Evolutionary conservation across 805 yeast species (phyloP).

Genomic region (Ogataea paraovalis): DNA sequence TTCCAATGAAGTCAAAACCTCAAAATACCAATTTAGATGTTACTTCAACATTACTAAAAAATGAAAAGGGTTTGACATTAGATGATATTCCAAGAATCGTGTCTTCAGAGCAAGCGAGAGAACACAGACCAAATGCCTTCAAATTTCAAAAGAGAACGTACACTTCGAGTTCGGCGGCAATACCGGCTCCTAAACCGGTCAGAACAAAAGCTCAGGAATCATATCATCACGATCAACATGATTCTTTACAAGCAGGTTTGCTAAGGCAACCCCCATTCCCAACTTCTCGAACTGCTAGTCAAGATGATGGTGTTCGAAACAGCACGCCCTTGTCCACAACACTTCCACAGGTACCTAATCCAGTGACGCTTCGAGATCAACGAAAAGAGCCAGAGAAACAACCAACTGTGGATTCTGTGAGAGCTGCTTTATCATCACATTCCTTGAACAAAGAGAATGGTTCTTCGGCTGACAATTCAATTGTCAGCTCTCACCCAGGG

Average conservation of each 20-base stretch:
- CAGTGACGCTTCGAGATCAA: not conserved
- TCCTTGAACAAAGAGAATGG: not conserved
- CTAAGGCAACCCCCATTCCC: not conserved
- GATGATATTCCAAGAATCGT: conserved; percentile 97
- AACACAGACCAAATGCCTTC: conserved; percentile 87
- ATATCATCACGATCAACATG: conserved; percentile 1
- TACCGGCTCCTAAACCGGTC: conserved; percentile 31
- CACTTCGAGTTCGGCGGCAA: conserved; percentile 33
- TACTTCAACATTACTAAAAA: conserved; percentile 66
- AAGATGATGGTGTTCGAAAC: not conserved
- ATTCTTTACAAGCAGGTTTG: not conserved
- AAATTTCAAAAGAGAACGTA: conserved; percentile 58
- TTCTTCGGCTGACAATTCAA: conserved; percentile 1
- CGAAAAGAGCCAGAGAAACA: not conserved
- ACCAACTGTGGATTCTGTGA: not conserved
- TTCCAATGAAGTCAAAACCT: conserved; percentile 24
- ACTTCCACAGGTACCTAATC: too few species aligned
- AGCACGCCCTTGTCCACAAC: not conserved
- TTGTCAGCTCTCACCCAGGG: not conserved
- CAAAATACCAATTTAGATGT: conserved; percentile 42
- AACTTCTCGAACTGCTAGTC: not conserved
- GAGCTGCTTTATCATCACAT: not conserved
- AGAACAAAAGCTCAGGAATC: conserved; percentile 14
- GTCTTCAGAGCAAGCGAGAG: conserved; percentile 94
- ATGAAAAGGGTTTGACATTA: conserved; percentile 80